Evolutionary conservation across 2,329 filamentous ascomycete genomes (phyloP).

Genomic region (Diaporthe sp.): DNA sequence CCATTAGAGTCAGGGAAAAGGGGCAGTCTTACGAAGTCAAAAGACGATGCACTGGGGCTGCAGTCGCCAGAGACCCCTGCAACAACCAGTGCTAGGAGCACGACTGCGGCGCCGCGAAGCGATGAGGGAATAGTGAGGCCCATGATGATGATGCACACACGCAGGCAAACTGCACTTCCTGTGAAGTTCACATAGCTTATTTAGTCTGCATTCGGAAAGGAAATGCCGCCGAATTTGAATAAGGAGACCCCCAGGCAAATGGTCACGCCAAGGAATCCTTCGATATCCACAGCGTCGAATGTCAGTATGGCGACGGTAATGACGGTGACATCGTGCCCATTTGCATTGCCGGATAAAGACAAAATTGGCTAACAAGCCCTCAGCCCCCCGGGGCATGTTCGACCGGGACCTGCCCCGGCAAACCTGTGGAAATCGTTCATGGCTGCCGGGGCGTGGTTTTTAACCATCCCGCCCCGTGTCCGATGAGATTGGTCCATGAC

Average conservation of each 20-base stretch:
- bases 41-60: slow-evolving; percentile 5
- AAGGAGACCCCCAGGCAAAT: slow-evolving; percentile 1
- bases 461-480: slow-evolving; percentile 19
- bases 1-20: background rate
- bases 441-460: slow-evolving; percentile 10
- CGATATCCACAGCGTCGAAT: slow-evolving; percentile 6
- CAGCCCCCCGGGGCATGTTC: background rate
- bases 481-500: slow-evolving; percentile 18
- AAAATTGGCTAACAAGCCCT: slow-evolving; percentile 12
- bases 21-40: slow-evolving; percentile 19
- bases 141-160: slow-evolving; percentile 1
- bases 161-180: background rate
- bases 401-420: slow-evolving; percentile 6
- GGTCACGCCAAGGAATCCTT: slow-evolving; percentile 30
- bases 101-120: background rate
- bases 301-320: slow-evolving; percentile 5
- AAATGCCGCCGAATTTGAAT: background rate
- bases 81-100: slow-evolving; percentile 12
- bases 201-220: background rate
- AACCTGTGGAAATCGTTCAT: background rate
- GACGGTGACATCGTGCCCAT: slow-evolving; percentile 28
- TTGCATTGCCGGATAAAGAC: slow-evolving; percentile 12
- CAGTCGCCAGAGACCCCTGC: slow-evolving; percentile 10
- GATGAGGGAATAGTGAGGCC: slow-evolving; percentile 5
- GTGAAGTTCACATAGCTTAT: background rate